A percentile compares a stretch with the other conserved stretches of the same genome.
These are phyloP conservation scores for Mycena filopes DNA, from an alignment of 768 basidiomycete genomes.

Conservation along the genomic window DNA sequence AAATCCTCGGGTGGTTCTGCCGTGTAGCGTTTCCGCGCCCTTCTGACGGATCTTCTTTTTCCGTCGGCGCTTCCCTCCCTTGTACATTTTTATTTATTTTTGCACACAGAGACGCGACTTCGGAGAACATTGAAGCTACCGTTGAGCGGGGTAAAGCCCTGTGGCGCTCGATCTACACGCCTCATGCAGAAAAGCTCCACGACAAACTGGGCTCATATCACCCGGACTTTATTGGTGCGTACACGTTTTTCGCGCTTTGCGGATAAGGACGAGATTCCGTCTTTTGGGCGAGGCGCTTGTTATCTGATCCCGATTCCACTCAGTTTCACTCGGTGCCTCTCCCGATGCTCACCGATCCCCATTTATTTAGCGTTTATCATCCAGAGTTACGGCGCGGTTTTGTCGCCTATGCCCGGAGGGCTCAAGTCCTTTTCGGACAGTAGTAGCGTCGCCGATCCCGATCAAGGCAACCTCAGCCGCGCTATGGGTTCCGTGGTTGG, in stretches of 20 bases:
- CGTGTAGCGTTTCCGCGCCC: slow-evolving; percentile 20
- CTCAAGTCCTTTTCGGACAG: slow-evolving; percentile 53
- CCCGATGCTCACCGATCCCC: slow-evolving; percentile 33
- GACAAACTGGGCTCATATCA: slow-evolving; percentile 89
- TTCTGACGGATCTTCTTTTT: slow-evolving; percentile 35
- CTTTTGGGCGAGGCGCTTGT: slow-evolving; percentile 13
- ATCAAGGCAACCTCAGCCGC: slow-evolving; percentile 88
- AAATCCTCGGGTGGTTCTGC: slow-evolving; percentile 28
- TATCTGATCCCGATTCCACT: slow-evolving; percentile 42
- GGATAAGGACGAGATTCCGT: slow-evolving; percentile 18
- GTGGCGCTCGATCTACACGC: slow-evolving; percentile 90
- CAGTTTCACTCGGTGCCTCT: slow-evolving; percentile 20
- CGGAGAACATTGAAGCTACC: slow-evolving; percentile 76
- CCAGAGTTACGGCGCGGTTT: slow-evolving; percentile 83
- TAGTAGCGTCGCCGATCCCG: slow-evolving; percentile 56
- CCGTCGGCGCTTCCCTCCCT: slow-evolving; percentile 21
- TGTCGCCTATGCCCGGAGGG: slow-evolving; percentile 77
- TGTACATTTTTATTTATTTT: slow-evolving; percentile 2
- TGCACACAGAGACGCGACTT: slow-evolving; percentile 64
- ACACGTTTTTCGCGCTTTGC: slow-evolving; percentile 39
- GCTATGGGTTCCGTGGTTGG: slow-evolving; percentile 87
- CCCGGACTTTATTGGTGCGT: slow-evolving; percentile 93
- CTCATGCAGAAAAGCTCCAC: slow-evolving; percentile 90
- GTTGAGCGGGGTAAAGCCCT: slow-evolving; percentile 73
- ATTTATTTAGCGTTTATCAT: slow-evolving; percentile 80